phyloP scores from a whole-genome alignment of 257 asterid species.

The Lithospermum erythrorhizon region DNA sequence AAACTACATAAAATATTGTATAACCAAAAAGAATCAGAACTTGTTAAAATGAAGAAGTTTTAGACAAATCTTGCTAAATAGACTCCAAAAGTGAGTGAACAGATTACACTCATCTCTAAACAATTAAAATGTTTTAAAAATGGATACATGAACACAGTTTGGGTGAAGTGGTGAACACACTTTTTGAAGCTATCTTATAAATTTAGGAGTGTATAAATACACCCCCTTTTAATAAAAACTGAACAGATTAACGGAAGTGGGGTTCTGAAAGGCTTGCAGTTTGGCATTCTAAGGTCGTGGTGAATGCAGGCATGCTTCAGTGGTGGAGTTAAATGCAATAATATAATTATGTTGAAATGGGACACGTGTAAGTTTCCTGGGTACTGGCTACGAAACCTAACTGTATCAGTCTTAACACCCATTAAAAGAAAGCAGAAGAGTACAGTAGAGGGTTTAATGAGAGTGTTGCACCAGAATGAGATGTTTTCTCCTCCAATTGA shows the following conservation, averaged over 20 bases:
- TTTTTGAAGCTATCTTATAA: too few species aligned
- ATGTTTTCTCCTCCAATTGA: neutral
- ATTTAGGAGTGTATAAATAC: neutral
- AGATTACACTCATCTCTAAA: neutral
- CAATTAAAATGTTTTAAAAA: too few species aligned
- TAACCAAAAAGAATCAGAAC: neutral
- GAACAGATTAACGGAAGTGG: neutral
- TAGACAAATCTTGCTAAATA: neutral
- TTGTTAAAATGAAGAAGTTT: neutral
- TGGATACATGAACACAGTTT: neutral
- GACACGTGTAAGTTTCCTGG: neutral
- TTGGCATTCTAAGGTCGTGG: neutral
- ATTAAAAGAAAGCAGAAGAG: neutral
- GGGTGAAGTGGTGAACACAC: neutral
- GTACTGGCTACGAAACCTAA: neutral
- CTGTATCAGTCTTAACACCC: neutral
- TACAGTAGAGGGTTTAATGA: neutral
- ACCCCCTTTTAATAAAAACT: neutral
- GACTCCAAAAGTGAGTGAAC: neutral
- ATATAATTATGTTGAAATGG: neutral
- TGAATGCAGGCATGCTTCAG: neutral
- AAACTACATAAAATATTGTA: neutral
- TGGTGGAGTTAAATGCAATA: too few species aligned
- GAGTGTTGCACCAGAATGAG: neutral
- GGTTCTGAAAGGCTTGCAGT: neutral